Evolutionary conservation across 2,329 filamentous ascomycete species (phyloP).

Genomic region (Apiospora kogelbergensis): DNA sequence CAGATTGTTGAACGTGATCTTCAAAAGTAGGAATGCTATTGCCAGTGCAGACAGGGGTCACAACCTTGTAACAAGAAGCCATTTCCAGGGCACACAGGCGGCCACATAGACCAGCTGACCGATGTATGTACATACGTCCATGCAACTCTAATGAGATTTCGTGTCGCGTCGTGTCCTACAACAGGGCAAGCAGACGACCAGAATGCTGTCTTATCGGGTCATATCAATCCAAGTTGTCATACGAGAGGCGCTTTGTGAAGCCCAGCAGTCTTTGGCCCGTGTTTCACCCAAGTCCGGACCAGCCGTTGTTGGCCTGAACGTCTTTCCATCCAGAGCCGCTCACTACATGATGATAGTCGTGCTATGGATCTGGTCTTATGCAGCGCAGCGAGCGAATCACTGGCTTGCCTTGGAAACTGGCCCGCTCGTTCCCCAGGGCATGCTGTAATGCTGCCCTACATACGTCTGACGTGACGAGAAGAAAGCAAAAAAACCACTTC

Average conservation of each 20-base stretch:
- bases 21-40: conserved; percentile 3
- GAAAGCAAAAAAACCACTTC: conserved; percentile 3
- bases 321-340: conserved; percentile 4
- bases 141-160: conserved; percentile 5
- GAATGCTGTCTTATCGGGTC: not conserved
- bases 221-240: not conserved
- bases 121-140: not conserved
- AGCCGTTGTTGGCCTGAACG: conserved; percentile 3
- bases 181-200: not conserved
- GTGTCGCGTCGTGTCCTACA: not conserved
- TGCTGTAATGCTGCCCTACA: conserved; percentile 4
- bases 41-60: not conserved
- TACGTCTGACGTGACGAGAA: conserved; percentile 6
- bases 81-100: conserved; percentile 2
- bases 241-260: conserved; percentile 2
- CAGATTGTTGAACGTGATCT: not conserved
- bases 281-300: not conserved
- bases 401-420: not conserved
- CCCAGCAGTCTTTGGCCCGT: not conserved
- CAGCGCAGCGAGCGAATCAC: not conserved
- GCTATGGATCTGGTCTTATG: not conserved
- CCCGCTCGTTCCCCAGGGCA: conserved; percentile 3
- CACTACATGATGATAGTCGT: conserved; percentile 3
- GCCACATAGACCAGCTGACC: not conserved
- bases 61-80: not conserved